Evolutionary conservation across 768 basidiomycete genomes (phyloP), one percentile per base, ranked within the genome.

Genomic region (Sarcodon aspratus): DNA sequence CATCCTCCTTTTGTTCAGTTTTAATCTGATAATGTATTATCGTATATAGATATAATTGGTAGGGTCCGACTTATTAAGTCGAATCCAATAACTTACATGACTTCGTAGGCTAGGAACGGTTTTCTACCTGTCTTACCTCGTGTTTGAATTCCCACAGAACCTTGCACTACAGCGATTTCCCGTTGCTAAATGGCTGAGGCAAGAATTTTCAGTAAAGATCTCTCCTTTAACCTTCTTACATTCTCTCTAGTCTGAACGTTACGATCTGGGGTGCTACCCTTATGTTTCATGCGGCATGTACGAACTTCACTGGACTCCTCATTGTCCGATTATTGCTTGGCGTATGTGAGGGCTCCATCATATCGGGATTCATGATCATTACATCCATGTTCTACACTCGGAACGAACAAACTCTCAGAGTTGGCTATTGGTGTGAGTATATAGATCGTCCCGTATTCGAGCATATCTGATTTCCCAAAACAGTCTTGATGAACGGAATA

Each of bases 111-210:
- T 86, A 32, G 76, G 80, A 7, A 85, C 85, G 7, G 72, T 86
- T 47, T 87, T 88, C 66, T 88, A 85, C 63, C 64, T 87, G 40
- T 80, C 80, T 55, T 87, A 81, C 57, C 69, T 87, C 37, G 69
- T 55, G 52, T 66, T 69, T 46, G 62, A 86, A 68, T 86, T 82
- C 58, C 85, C 85, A 1, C 85, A 88, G 63, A 87, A 85, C 55
- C 66, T 86, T 48, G 85, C 85, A 5, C 69, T 88, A 18, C 85
- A 88, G 57, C 74, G 72, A 47, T 75, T 85, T 47, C 85, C 83
- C 6, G 80, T 88, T 42, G 85, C 79, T 43, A 87, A 85, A 68
- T 87, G 85, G 85, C 85, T 88, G 77, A 85, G 82, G 82, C 75
- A 50, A 27, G 67, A 12, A 82, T 53, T 38, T 54, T n/a, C n/a